Conservation (phyloP, 2,329 filamentous ascomycete species). For the Colletotrichum navitas region DNA sequence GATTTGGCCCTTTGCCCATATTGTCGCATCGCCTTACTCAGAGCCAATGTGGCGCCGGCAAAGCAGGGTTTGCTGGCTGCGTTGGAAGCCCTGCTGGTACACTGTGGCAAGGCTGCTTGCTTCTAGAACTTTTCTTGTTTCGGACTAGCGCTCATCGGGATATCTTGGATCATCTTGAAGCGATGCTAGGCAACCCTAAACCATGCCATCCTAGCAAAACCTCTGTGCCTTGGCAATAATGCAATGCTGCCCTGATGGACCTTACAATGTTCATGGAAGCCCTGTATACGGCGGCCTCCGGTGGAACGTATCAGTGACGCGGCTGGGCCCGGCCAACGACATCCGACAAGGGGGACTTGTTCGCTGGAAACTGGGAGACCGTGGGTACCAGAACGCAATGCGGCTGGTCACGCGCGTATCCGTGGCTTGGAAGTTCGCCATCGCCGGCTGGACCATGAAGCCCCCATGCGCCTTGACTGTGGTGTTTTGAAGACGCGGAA, state of each 20-base stretch:
- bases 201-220: not conserved
- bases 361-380: slow-evolving; percentile 10
- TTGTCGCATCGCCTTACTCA: not conserved
- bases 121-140: slow-evolving; percentile 39
- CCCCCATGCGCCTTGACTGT: not conserved
- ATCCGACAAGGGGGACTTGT: not conserved
- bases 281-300: slow-evolving; percentile 1
- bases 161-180: not conserved
- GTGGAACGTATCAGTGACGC: slow-evolving; percentile 8
- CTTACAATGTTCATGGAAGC: not conserved
- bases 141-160: slow-evolving; percentile 3
- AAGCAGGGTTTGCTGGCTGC: too few species aligned
- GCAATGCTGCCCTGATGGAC: not conserved
- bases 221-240: not conserved
- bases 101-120: slow-evolving; percentile 10
- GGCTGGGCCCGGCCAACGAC: not conserved
- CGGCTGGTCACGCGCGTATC: not conserved
- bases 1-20: not conserved
- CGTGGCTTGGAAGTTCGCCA: too few species aligned
- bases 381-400: not conserved
- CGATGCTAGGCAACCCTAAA: not conserved
- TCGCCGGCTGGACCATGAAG: not conserved
- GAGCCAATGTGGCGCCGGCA: too few species aligned
- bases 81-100: too few species aligned
- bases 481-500: not conserved